These are phyloP conservation scores for Suhomyces bolitotheri DNA, from an alignment of 1,139 yeast species.

Conservation along the genomic window DNA sequence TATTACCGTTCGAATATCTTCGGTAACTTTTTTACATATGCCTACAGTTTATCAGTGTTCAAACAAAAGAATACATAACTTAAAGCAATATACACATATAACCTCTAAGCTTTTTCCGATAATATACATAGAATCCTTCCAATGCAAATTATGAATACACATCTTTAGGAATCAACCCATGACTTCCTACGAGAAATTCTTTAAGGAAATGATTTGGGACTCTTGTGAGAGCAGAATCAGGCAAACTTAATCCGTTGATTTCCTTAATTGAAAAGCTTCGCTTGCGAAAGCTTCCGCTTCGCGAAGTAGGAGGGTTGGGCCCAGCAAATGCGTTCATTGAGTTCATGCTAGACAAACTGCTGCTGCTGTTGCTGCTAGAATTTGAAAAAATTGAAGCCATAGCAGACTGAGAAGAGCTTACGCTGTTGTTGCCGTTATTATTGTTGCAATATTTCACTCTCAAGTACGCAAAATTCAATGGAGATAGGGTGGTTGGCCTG, in stretches of 20 bases:
- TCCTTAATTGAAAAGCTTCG: conserved; percentile 21
- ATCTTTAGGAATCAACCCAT: conserved; percentile 42
- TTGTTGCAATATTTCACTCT: conserved; percentile 21
- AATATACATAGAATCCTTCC: neutral
- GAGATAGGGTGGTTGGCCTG: conserved; percentile 42
- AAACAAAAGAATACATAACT: too few relatives aligned
- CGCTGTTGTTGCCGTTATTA: too few relatives aligned
- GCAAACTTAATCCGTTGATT: conserved; percentile 20
- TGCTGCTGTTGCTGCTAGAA: conserved; percentile 20
- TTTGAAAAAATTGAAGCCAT: conserved; percentile 11
- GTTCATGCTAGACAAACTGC: conserved; percentile 22
- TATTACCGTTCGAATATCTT: too few relatives aligned
- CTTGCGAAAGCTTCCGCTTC: conserved; percentile 16
- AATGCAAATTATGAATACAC: too few relatives aligned
- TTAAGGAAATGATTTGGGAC: conserved; percentile 41
- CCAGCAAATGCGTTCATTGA: conserved; percentile 12
- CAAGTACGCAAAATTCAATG: conserved; percentile 28
- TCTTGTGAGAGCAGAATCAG: conserved; percentile 33
- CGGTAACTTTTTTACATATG: too few relatives aligned
- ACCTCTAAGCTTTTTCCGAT: neutral
- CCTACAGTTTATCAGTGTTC: too few relatives aligned
- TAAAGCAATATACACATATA: too few relatives aligned
- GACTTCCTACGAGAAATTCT: conserved; percentile 44
- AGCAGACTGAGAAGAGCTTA: conserved; percentile 4
- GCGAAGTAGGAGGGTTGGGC: conserved; percentile 4